Evolutionary conservation across 2,329 filamentous ascomycete species (phyloP).

Genomic region (Elsinoe necatrix): DNA sequence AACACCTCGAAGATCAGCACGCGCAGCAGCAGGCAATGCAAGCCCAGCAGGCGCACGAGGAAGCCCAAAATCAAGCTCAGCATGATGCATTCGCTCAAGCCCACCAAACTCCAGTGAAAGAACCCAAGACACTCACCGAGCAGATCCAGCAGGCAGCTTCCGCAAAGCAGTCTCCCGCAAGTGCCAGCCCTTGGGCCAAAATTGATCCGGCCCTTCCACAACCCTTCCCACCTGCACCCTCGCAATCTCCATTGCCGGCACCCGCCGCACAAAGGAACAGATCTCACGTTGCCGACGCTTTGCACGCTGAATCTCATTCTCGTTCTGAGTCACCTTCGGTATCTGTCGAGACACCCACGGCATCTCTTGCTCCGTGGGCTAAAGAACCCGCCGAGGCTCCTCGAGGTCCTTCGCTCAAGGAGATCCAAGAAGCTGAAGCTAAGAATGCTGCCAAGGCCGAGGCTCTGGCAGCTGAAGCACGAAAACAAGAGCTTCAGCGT

Average conservation of each 20-base stretch:
- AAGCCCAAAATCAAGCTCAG: slow-evolving; percentile 20
- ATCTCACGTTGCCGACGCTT: slow-evolving; percentile 71
- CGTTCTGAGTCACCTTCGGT: slow-evolving; percentile 64
- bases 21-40: slow-evolving; percentile 12
- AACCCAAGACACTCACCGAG: slow-evolving; percentile 65
- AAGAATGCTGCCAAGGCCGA: slow-evolving; percentile 86
- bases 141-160: slow-evolving; percentile 70
- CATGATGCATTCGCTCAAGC: slow-evolving; percentile 19
- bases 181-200: slow-evolving; percentile 47
- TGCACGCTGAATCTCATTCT: slow-evolving; percentile 58
- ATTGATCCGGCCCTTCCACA: slow-evolving; percentile 62
- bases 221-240: slow-evolving; percentile 65
- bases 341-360: slow-evolving; percentile 51
- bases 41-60: slow-evolving; percentile 21
- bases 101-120: slow-evolving; percentile 30
- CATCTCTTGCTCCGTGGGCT: slow-evolving; percentile 89
- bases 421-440: slow-evolving; percentile 93
- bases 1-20: slow-evolving; percentile 21
- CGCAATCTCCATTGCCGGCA: slow-evolving; percentile 74
- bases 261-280: slow-evolving; percentile 78
- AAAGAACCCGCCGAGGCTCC: slow-evolving; percentile 66
- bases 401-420: slow-evolving; percentile 84
- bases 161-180: slow-evolving; percentile 49
- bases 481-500: slow-evolving; percentile 66
- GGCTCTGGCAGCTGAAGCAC: slow-evolving; percentile 66